These are phyloP conservation scores for Colletotrichum shisoi DNA, from an alignment of 2,329 filamentous ascomycete genomes.

Conservation along the genomic window DNA sequence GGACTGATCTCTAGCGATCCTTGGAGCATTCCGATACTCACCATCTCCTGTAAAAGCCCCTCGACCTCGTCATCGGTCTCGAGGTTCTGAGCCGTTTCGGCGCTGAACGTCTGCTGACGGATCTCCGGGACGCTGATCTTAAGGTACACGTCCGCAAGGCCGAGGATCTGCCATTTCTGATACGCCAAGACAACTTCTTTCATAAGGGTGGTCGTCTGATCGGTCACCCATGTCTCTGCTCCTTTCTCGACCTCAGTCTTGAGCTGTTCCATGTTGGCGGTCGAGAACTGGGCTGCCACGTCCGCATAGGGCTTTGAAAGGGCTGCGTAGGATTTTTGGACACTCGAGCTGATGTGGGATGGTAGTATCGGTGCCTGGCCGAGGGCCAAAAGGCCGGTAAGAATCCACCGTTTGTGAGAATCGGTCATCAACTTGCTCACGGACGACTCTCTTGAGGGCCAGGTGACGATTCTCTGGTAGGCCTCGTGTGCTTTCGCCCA, in stretches of 20 bases:
- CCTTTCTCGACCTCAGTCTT: constrained; percentile 70
- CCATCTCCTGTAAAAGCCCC: constrained; percentile 63
- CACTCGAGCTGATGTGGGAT: constrained; percentile 60
- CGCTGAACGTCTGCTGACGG: constrained; percentile 60
- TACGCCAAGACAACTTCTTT: constrained; percentile 74
- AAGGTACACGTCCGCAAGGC: constrained; percentile 75
- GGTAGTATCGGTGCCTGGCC: constrained; percentile 68
- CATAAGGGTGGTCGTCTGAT: constrained; percentile 77
- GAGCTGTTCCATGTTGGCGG: constrained; percentile 62
- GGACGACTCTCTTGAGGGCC: constrained; percentile 68
- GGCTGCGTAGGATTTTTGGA: constrained; percentile 64
- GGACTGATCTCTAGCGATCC: constrained; percentile 60
- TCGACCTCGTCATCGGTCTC: constrained; percentile 55
- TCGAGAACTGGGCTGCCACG: constrained; percentile 73
- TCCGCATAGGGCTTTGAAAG: constrained; percentile 74
- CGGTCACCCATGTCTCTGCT: constrained; percentile 67
- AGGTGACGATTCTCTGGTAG: constrained; percentile 71
- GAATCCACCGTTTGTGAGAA: constrained; percentile 89
- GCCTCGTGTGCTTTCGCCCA: constrained; percentile 70
- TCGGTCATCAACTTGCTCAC: constrained; percentile 83
- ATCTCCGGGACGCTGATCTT: constrained; percentile 65
- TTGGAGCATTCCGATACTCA: constrained; percentile 60
- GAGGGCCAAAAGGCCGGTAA: constrained; percentile 75
- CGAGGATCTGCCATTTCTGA: constrained; percentile 76
- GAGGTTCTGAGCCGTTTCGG: constrained; percentile 59